These are phyloP conservation scores for Fusarium sp. DNA, from an alignment of 2,329 filamentous ascomycete genomes.

Conservation along the genomic window DNA sequence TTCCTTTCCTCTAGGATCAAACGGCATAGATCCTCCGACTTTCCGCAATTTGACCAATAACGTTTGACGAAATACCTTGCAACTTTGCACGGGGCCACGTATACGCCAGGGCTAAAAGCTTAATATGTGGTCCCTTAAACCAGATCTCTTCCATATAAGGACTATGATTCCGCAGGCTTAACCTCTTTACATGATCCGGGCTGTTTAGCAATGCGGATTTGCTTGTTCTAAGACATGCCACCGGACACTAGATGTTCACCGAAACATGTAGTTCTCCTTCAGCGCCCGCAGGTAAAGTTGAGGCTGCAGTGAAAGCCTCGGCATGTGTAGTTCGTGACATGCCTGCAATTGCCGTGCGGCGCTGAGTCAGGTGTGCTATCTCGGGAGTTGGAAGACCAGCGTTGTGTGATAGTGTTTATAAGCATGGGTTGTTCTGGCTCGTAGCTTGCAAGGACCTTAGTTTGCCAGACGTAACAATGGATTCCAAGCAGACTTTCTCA, in stretches of 20 bases:
- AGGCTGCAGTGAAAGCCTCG: not conserved
- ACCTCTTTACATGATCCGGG: not conserved
- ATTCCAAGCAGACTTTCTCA: not conserved
- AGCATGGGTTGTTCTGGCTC: not conserved
- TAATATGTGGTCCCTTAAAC: not conserved
- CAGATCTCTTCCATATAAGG: not conserved
- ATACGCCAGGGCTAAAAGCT: not conserved
- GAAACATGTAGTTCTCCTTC: not conserved
- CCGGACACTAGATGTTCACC: not conserved
- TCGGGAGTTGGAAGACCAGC: not conserved
- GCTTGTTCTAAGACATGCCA: not conserved
- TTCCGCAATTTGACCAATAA: not conserved
- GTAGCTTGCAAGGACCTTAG: not conserved
- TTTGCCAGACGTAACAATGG: not conserved
- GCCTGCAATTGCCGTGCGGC: not conserved
- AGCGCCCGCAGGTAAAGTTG: not conserved
- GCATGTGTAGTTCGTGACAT: fast-evolving
- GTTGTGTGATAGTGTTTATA: not conserved
- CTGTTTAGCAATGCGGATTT: not conserved
- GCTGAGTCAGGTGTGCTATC: not conserved
- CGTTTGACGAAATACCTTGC: not conserved
- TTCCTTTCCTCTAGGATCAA: not conserved
- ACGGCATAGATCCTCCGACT: not conserved
- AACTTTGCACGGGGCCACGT: not conserved
- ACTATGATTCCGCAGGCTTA: not conserved